A percentile compares a stretch with the other conserved stretches of the same genome.
phyloP scores from a whole-genome alignment of 177 flowering plant species.

The Vitis hybrid region DNA sequence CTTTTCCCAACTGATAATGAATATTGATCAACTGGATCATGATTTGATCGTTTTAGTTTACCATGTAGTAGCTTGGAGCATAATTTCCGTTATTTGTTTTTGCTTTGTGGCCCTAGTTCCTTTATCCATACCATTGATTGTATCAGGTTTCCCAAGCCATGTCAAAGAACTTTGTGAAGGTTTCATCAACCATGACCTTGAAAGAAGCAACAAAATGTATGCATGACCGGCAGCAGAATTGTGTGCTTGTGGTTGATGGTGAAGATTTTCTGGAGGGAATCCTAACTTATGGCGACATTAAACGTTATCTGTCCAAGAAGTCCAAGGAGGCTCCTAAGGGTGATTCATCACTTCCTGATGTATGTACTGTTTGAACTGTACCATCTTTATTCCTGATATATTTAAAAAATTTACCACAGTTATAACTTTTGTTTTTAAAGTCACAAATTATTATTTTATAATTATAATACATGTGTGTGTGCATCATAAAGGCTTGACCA shows the following conservation, averaged over 20 bases:
- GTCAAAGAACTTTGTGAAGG: conserved; percentile 67
- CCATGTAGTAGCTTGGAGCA: background rate
- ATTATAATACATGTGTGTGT: no score
- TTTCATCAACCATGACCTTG: conserved; percentile 46
- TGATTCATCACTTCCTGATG: conserved; percentile 54
- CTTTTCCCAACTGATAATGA: background rate
- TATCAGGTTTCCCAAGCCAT: conserved; percentile 85
- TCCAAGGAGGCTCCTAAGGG: conserved; percentile 35
- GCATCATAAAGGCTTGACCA: no score
- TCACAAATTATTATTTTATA: no score
- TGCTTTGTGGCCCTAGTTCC: conserved; percentile 4
- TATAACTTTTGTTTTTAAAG: no score
- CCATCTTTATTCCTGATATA: background rate
- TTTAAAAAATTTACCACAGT: no score
- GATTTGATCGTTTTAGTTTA: background rate
- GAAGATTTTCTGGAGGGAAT: conserved; percentile 88
- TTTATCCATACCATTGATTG: conserved; percentile 2
- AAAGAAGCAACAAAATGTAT: conserved; percentile 64
- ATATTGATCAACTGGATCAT: background rate
- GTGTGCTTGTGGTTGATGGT: conserved; percentile 70
- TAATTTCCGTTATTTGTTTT: background rate
- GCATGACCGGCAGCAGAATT: conserved; percentile 64
- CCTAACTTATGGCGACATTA: conserved; percentile 83
- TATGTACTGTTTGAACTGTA: conserved; percentile 32
- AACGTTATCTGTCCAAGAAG: conserved; percentile 48